These are phyloP conservation scores for Fragilaria radians DNA, from an alignment of 108 stramenopile species.

Conservation along the genomic window DNA sequence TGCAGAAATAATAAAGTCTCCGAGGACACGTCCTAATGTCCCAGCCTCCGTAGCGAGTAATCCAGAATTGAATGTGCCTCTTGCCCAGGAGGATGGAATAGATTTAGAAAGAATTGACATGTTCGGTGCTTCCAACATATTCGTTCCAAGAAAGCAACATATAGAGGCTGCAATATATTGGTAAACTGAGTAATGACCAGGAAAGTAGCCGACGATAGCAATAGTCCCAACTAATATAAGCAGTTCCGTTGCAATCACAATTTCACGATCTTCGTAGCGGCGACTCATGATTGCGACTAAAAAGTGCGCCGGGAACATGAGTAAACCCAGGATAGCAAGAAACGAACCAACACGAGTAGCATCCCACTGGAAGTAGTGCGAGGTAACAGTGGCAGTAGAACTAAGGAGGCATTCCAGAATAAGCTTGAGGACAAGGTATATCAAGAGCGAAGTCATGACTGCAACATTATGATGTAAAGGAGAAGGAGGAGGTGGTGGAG, in stretches of 20 bases:
- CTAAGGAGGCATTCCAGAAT: slow-evolving; percentile 45
- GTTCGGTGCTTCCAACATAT: slow-evolving; percentile 56
- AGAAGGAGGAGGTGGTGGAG: not conserved
- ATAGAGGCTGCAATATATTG: slow-evolving; percentile 47
- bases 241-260: slow-evolving; percentile 30
- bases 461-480: slow-evolving; percentile 39
- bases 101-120: slow-evolving; percentile 85
- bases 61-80: slow-evolving; percentile 84
- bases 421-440: slow-evolving; percentile 67
- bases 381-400: slow-evolving; percentile 38
- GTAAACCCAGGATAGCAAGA: slow-evolving; percentile 43
- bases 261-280: slow-evolving; percentile 47
- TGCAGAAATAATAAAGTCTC: slow-evolving; percentile 45
- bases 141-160: slow-evolving; percentile 48
- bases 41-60: slow-evolving; percentile 89
- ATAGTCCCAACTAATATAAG: slow-evolving; percentile 38
- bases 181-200: slow-evolving; percentile 22
- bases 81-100: slow-evolving; percentile 65
- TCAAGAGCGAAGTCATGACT: slow-evolving; percentile 42
- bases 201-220: slow-evolving; percentile 33
- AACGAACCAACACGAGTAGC: slow-evolving; percentile 27
- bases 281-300: slow-evolving; percentile 36
- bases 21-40: slow-evolving; percentile 71
- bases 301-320: slow-evolving; percentile 60
- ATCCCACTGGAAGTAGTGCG: slow-evolving; percentile 54